Evolutionary conservation across 331 rosid species (phyloP), one percentile per base, ranked within the genome.

Genomic region (Spiraea crenata): DNA sequence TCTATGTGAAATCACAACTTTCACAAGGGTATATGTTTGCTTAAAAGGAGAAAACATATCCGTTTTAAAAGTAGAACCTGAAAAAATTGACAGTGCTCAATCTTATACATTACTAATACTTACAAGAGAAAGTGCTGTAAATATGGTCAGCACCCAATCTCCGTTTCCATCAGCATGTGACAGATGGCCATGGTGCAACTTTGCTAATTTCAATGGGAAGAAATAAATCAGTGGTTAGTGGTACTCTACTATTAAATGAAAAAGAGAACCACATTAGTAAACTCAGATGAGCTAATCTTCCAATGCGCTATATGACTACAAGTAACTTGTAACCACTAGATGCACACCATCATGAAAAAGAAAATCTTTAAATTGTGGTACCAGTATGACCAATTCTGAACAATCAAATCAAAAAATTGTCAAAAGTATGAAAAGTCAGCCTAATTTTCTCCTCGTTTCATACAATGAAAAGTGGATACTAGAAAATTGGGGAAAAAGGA

Each of bases 81-180:
- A 44, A 25, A 40, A 64, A 41, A 64, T 44, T 47, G 42, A 76
- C 54, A 51, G n/a, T 10, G 19, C 45, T 35, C 49, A 70, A 40
- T 51, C 35, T 3, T 50, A 51, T 40, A 6, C n/a, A 52, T 39
- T 17, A 31, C 71, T 56, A 75, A 56, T 57, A 79, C 98, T 84
- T 88, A 93, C 98, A 70, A 89, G 96, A 79, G 95, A 85, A 55
- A 93, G 72, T 44, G 99, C 96, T 8, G 97, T 76, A 76, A 90
- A 90, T 74, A 90, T 88, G 16, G 92, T 93, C 46, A 93, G 78
- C 70, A 87, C 99, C 99, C 97, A 93, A 80, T 93, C 99, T 80
- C 96, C 99, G 37, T 93, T 93, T 65, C 99, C 99, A 82, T 90
- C 99, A 7, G 97, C 99, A 69, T 90, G 89, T 71, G 91, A 64